These are phyloP conservation scores for Onygena corvina DNA, from an alignment of 2,329 filamentous ascomycete genomes.

Conservation along the genomic window DNA sequence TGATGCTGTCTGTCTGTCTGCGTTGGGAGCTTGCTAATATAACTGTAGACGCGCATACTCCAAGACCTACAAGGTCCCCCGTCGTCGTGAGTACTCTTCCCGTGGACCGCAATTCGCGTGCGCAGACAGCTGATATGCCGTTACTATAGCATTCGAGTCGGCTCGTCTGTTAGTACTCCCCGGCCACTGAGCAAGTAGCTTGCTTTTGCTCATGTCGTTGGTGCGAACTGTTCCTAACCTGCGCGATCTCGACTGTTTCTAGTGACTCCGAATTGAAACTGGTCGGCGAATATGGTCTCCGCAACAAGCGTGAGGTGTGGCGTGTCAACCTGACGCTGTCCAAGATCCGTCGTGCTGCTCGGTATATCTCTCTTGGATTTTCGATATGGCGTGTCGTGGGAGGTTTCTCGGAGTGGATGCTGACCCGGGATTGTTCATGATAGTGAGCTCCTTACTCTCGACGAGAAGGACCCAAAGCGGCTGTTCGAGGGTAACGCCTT, in stretches of 20 bases:
- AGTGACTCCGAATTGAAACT: constrained; percentile 99
- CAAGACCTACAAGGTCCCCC: constrained; percentile 99
- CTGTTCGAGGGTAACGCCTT: constrained; percentile 99
- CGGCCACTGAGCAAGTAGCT: constrained; percentile 98
- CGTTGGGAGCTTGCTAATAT: constrained; percentile 18
- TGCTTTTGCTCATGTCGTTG: constrained; percentile 89
- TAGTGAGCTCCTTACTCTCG: constrained; percentile 98
- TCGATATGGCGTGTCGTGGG: neutral
- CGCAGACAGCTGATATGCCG: constrained; percentile 28
- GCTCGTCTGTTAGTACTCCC: constrained; percentile 93
- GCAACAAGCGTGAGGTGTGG: constrained; percentile 99
- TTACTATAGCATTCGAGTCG: constrained; percentile 70
- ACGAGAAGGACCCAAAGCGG: constrained; percentile 99
- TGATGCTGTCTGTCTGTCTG: neutral
- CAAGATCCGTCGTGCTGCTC: constrained; percentile 99
- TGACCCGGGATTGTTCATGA: neutral
- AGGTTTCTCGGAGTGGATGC: neutral
- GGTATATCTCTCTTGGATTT: constrained; percentile 48
- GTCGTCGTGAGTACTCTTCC: constrained; percentile 51
- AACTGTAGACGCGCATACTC: constrained; percentile 59
- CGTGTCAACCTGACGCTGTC: constrained; percentile 98
- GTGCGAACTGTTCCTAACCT: constrained; percentile 53
- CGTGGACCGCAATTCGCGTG: neutral
- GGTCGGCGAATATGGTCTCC: constrained; percentile 98
- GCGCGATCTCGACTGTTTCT: constrained; percentile 38